A percentile compares a stretch with the other conserved stretches of the same genome.
phyloP scores from a whole-genome alignment of 305 asterid species.

The Solanum hybrid region DNA sequence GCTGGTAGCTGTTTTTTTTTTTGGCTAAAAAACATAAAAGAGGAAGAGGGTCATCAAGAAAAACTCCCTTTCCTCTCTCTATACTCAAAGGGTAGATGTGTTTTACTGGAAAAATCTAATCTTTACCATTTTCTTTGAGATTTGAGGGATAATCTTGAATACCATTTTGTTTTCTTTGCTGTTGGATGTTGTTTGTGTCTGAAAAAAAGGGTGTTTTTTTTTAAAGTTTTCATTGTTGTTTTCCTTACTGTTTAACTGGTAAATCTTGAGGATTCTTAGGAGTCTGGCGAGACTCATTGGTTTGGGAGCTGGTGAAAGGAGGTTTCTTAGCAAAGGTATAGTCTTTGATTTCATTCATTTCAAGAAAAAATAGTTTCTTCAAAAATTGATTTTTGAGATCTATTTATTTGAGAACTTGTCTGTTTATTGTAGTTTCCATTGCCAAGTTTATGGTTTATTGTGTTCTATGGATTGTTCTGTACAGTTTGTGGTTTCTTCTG shows the following conservation, averaged over 20 bases:
- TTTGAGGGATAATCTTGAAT: background rate
- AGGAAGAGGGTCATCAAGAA: slow-evolving; percentile 1
- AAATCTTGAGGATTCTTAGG: background rate
- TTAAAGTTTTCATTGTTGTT: background rate
- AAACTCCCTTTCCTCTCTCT: background rate
- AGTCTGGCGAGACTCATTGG: background rate
- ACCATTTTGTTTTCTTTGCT: background rate
- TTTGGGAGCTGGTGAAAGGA: background rate
- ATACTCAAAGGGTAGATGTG: background rate
- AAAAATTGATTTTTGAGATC: background rate
- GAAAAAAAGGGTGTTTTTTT: background rate
- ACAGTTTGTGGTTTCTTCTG: background rate
- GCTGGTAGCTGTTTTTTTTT: background rate
- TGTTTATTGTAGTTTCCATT: background rate
- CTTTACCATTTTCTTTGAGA: background rate
- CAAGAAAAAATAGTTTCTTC: background rate
- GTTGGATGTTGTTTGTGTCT: background rate
- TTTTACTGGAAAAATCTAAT: background rate
- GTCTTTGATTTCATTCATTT: background rate
- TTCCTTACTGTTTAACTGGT: background rate
- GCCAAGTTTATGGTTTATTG: background rate
- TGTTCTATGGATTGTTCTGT: background rate
- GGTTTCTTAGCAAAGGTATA: background rate
- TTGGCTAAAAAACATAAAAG: background rate
- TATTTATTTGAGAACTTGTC: background rate